These are phyloP conservation scores for Nicotiana benthamiana DNA, from an alignment of 257 asterid species.

Conservation along the genomic window DNA sequence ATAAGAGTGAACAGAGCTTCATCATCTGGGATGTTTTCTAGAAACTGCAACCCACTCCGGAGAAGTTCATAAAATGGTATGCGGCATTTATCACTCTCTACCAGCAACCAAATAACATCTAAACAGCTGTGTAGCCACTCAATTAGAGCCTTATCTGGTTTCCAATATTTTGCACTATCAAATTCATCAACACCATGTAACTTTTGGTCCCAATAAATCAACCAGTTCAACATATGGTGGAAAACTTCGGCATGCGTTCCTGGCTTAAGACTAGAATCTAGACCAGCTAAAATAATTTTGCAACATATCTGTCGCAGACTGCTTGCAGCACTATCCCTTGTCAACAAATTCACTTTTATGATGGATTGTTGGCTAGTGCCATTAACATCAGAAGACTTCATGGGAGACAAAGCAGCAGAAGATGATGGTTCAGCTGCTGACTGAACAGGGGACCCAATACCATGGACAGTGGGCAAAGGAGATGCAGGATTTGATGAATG, in stretches of 20 bases:
- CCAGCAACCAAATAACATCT: conserved; percentile 90
- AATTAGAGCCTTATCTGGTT: conserved; percentile 67
- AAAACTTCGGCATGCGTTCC: conserved; percentile 71
- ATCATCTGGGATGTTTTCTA: conserved; percentile 92
- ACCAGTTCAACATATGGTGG: conserved; percentile 82
- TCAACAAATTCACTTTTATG: conserved; percentile 34
- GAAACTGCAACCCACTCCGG: conserved; percentile 83
- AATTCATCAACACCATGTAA: conserved; percentile 62
- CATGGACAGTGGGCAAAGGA: conserved; percentile 73
- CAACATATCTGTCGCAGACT: conserved; percentile 83
- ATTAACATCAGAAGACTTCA: conserved; percentile 57
- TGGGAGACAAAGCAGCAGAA: conserved; percentile 47
- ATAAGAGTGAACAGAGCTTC: conserved; percentile 94
- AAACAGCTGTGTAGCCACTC: conserved; percentile 96
- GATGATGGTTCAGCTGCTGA: conserved; percentile 81
- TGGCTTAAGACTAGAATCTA: conserved; percentile 72
- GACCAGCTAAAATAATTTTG: conserved; percentile 75
- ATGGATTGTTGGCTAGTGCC: conserved; percentile 44
- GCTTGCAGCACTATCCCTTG: conserved; percentile 63
- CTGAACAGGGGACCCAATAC: conserved; percentile 82
- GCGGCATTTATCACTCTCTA: conserved; percentile 72
- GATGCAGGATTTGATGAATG: conserved; percentile 82
- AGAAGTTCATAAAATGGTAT: conserved; percentile 92
- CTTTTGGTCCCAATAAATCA: conserved; percentile 74
- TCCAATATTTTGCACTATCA: conserved; percentile 58